A percentile compares a stretch with the other conserved stretches of the same genome.
These are phyloP conservation scores for Crepidotus variabilis DNA, from an alignment of 768 basidiomycete genomes.

Conservation along the genomic window DNA sequence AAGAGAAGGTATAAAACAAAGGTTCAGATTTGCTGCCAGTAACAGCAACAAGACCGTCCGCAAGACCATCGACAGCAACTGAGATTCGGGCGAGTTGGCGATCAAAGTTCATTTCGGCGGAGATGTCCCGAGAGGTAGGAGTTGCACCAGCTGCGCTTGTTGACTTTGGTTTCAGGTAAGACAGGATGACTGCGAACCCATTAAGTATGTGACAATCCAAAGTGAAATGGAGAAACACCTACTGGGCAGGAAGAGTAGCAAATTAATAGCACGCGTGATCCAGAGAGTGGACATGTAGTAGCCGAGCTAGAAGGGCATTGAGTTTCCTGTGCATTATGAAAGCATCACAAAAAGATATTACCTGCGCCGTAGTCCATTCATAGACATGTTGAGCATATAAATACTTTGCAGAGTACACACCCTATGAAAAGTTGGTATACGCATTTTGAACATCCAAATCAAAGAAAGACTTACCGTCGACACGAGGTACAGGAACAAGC, in stretches of 20 bases:
- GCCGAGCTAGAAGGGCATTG: slow-evolving; percentile 41
- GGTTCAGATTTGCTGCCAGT: slow-evolving; percentile 45
- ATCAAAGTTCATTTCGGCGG: slow-evolving; percentile 66
- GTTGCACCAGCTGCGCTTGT: slow-evolving; percentile 19
- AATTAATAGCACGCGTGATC: slow-evolving; percentile 57
- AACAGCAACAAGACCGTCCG: slow-evolving; percentile 58
- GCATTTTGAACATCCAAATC: background rate
- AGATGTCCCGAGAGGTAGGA: slow-evolving; percentile 41
- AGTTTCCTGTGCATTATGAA: background rate
- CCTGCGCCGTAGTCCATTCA: slow-evolving; percentile 61
- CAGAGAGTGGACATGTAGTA: slow-evolving; percentile 75
- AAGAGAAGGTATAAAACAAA: slow-evolving; percentile 57
- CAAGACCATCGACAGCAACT: slow-evolving; percentile 62
- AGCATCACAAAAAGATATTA: slow-evolving; percentile 1
- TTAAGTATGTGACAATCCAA: background rate
- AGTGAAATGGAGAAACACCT: slow-evolving; percentile 20
- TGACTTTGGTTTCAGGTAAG: slow-evolving; percentile 53
- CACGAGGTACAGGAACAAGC: slow-evolving; percentile 60
- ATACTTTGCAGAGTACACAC: slow-evolving; percentile 72
- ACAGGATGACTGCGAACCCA: slow-evolving; percentile 47
- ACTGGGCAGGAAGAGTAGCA: slow-evolving; percentile 70
- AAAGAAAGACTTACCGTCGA: slow-evolving; percentile 50
- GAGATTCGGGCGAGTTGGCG: slow-evolving; percentile 61
- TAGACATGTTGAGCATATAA: slow-evolving; percentile 75
- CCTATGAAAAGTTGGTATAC: slow-evolving; percentile 30